Evolutionary conservation across 2,329 filamentous ascomycete genomes (phyloP), one percentile per base, ranked within the genome.

Genomic region (Passalora sequoiae): DNA sequence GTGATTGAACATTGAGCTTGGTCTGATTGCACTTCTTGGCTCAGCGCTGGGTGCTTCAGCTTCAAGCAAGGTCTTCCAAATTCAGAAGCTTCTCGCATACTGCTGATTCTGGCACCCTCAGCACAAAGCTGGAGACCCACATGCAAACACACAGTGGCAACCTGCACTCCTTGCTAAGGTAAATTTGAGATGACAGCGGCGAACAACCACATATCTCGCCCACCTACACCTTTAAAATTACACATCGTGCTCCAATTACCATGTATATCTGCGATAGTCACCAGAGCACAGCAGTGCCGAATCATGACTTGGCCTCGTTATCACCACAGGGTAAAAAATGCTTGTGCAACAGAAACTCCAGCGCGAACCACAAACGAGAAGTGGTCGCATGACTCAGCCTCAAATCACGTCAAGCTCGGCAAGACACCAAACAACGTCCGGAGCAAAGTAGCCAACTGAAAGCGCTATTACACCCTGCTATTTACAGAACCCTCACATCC

Each of bases 351-450:
- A n/a, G 15, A 21, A 5, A 8, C 15, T 25, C 22, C 10, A 13
- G 28, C 24, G 36, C 10, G 4, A 28, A 28, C 30, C 6, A 8
- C 5, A 24, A 15, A 21, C 22, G 22, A 4, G 21, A 22, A 21
- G 16, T 24, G 38, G 38, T 5, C 6, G 24, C 6, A 40, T 30
- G 15, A 40, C 13, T 27, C 38, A 19, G 17, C n/a, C 25, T 29
- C 24, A 12, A 16, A 19, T 5, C 38, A 40, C 25, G 17, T 30
- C 27, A 40, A 40, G 19, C 9, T 40, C 27, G 38, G 38, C n/a
- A 27, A 19, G 16, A 40, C 38, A 10, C 17, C 5, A 20, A 9
- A 4, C 13, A 3, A 15, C 15, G 38, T 40, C n/a, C n/a, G n/a
- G n/a, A n/a, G n/a, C n/a, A n/a, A n/a, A n/a, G n/a, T n/a, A n/a